A percentile compares a stretch with the other conserved stretches of the same genome.
These are phyloP conservation scores for Suhomyces pyralidae DNA, from an alignment of 805 yeast genomes.

Conservation along the genomic window DNA sequence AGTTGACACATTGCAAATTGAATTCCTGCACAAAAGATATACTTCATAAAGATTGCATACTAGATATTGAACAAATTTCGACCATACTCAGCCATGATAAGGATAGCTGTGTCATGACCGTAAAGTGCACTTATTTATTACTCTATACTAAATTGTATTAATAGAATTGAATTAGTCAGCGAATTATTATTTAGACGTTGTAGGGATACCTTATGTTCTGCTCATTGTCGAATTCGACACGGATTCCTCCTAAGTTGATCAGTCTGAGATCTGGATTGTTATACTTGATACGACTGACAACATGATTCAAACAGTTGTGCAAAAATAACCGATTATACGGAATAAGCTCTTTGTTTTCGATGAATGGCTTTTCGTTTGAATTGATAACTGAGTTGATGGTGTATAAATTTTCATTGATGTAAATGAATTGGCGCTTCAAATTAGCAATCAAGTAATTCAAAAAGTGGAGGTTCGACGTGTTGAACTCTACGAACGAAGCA, in stretches of 20 bases:
- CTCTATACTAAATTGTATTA: background rate
- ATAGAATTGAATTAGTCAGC: background rate
- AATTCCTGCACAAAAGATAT: background rate
- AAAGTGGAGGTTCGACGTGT: slow-evolving; percentile 12
- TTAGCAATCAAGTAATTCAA: slow-evolving; percentile 15
- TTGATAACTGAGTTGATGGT: slow-evolving; percentile 18
- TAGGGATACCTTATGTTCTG: background rate
- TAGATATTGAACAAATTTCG: too few species aligned
- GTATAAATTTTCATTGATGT: slow-evolving; percentile 15
- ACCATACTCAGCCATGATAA: too few species aligned
- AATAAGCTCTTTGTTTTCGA: slow-evolving; percentile 9
- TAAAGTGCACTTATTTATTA: too few species aligned
- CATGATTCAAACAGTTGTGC: slow-evolving; percentile 10
- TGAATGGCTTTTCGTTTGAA: slow-evolving; percentile 14
- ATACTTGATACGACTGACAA: slow-evolving; percentile 7
- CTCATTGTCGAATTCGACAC: slow-evolving; percentile 7
- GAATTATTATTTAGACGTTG: background rate
- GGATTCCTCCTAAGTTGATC: slow-evolving; percentile 18
- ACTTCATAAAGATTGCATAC: background rate
- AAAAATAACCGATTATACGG: slow-evolving; percentile 12
- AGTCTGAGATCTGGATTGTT: slow-evolving; percentile 7
- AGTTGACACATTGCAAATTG: background rate
- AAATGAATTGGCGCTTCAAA: slow-evolving; percentile 17
- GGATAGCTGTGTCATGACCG: background rate
- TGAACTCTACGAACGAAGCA: slow-evolving; percentile 6